Evolutionary conservation across 2,329 filamentous ascomycete species (phyloP).

Genomic region (Gremmenia infestans): DNA sequence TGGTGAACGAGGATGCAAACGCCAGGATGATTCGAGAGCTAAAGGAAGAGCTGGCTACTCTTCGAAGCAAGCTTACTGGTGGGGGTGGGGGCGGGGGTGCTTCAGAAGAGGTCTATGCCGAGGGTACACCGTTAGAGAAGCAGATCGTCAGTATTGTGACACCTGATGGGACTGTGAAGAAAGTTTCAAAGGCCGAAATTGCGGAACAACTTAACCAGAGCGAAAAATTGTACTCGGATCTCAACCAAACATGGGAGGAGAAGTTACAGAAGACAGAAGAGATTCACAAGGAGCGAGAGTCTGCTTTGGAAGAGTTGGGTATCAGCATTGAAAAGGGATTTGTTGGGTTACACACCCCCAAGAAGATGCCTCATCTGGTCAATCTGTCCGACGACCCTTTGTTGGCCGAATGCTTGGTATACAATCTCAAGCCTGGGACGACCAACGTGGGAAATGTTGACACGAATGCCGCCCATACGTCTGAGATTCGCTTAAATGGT

Average conservation of each 20-base stretch:
- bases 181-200: slow-evolving; percentile 97
- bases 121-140: slow-evolving; percentile 87
- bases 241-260: slow-evolving; percentile 99
- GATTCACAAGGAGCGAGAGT: slow-evolving; percentile 95
- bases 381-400: slow-evolving; percentile 94
- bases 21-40: slow-evolving; percentile 97
- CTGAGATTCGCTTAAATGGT: slow-evolving; percentile 90
- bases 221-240: slow-evolving; percentile 90
- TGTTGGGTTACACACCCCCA: slow-evolving; percentile 88
- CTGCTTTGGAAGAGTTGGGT: slow-evolving; percentile 89
- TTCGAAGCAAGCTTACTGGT: slow-evolving; percentile 78
- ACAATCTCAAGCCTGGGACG: slow-evolving; percentile 93
- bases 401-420: slow-evolving; percentile 91
- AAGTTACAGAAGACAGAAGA: slow-evolving; percentile 92
- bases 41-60: slow-evolving; percentile 84
- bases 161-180: slow-evolving; percentile 80
- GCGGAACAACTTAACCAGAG: slow-evolving; percentile 93
- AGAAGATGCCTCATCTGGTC: slow-evolving; percentile 98
- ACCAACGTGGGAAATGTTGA: slow-evolving; percentile 95
- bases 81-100: slow-evolving; percentile 48
- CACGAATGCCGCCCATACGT: slow-evolving; percentile 65
- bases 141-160: slow-evolving; percentile 94
- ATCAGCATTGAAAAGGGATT: slow-evolving; percentile 99
- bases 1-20: slow-evolving; percentile 98
- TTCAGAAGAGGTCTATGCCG: slow-evolving; percentile 80